These are phyloP conservation scores for Thecamonas trahens DNA, from an alignment of 78 protist species.

Conservation along the genomic window DNA sequence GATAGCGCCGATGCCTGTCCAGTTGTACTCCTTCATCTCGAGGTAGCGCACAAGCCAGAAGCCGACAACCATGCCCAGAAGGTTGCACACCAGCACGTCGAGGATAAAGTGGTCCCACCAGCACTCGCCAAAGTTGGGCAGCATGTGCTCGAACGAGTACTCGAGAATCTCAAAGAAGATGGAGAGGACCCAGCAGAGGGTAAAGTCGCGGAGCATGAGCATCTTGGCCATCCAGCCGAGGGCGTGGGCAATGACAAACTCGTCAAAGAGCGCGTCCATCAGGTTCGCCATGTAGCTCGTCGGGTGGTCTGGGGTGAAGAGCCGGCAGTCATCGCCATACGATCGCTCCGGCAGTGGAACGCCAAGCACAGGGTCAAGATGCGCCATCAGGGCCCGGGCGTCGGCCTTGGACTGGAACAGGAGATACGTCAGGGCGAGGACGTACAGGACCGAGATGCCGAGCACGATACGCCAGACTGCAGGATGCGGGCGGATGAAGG, in stretches of 20 bases:
- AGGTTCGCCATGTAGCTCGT: constrained; percentile 22
- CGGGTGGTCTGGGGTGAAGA: constrained; percentile 60
- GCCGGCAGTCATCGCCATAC: constrained; percentile 68
- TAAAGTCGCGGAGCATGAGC: constrained; percentile 56
- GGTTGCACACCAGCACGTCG: constrained; percentile 67
- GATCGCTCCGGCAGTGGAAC: constrained; percentile 50
- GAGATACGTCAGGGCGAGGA: constrained; percentile 45
- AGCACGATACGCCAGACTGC: constrained; percentile 75
- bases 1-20: constrained; percentile 10
- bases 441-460: constrained; percentile 67
- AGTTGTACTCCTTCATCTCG: constrained; percentile 39
- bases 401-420: constrained; percentile 45
- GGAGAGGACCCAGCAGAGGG: constrained; percentile 25
- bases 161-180: constrained; percentile 73
- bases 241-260: constrained; percentile 72
- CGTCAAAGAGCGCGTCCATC: constrained; percentile 44
- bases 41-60: constrained; percentile 12
- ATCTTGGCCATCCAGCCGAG: constrained; percentile 77
- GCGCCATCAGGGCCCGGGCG: constrained; percentile 43
- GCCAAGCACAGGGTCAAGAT: constrained; percentile 47
- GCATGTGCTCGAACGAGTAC: constrained; percentile 52
- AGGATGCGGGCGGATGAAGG: constrained; percentile 83
- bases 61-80: constrained; percentile 64
- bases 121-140: constrained; percentile 84
- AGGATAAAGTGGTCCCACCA: constrained; percentile 87